These are phyloP conservation scores for Pseudoscleropodium purum DNA, from an alignment of 225 moss, liverwort and hornwort genomes.

Conservation along the genomic window DNA sequence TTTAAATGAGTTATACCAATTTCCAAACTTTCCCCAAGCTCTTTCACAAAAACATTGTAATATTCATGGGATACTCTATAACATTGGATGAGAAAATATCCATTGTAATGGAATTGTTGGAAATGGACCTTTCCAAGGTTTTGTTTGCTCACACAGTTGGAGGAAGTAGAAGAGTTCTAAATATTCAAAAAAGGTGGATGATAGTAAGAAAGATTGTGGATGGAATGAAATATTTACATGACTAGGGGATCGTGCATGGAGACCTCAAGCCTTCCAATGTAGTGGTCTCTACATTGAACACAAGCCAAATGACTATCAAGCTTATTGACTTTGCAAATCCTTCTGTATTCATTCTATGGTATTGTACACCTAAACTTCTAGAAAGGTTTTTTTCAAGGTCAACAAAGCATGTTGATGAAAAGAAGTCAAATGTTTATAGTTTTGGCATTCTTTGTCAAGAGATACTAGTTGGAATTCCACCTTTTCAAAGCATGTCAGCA, in stretches of 20 bases:
- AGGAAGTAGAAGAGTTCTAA: too few relatives aligned
- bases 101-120: neutral
- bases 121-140: fast-evolving
- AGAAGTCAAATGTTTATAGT: neutral
- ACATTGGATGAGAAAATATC: fast-evolving
- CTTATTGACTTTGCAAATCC: neutral
- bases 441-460: neutral
- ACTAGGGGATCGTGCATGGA: neutral
- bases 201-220: neutral
- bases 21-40: neutral
- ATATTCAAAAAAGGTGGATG: neutral
- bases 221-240: neutral
- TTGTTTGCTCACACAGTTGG: fast-evolving
- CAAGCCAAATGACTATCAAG: neutral
- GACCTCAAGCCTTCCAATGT: neutral
- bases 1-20: too few relatives aligned
- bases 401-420: neutral
- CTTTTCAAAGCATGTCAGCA: too few relatives aligned
- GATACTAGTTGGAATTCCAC: neutral
- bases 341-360: too few relatives aligned
- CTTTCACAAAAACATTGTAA: neutral
- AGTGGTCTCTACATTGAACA: neutral
- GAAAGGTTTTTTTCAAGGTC: too few relatives aligned
- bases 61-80: neutral
- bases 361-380: too few relatives aligned